These are phyloP conservation scores for Metschnikowia reukaufii DNA, from an alignment of 805 yeast species.

Conservation along the genomic window DNA sequence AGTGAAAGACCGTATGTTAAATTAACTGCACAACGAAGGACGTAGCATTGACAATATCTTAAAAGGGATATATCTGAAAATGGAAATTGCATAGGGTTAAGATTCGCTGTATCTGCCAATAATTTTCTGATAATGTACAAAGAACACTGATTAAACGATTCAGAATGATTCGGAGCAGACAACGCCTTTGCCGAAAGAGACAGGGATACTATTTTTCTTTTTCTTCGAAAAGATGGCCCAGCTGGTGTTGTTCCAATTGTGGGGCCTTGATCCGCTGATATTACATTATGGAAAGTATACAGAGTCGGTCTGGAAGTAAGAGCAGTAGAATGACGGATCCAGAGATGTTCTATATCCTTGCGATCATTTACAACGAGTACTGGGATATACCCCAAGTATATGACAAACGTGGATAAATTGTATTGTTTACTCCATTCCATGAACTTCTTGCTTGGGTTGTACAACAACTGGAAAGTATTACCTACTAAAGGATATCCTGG, in stretches of 20 bases:
- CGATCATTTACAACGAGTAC: conserved; percentile 69
- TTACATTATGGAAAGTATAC: conserved; percentile 65
- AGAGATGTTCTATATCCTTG: conserved; percentile 51
- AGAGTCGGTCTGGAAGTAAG: conserved; percentile 67
- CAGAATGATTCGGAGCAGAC: conserved; percentile 30
- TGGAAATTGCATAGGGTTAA: conserved; percentile 10
- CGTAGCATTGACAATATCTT: conserved; percentile 48
- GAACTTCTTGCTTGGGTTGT: conserved; percentile 53
- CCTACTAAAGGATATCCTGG: conserved; percentile 56
- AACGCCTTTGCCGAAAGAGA: conserved; percentile 36
- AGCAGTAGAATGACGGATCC: conserved; percentile 48
- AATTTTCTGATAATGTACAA: conserved; percentile 22
- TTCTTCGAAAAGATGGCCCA: conserved; percentile 45
- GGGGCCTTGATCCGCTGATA: conserved; percentile 54
- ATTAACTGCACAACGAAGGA: conserved; percentile 48
- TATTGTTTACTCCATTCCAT: conserved; percentile 44
- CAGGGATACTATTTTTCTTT: conserved; percentile 50
- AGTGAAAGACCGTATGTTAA: conserved; percentile 54
- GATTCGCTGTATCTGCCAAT: conserved; percentile 15
- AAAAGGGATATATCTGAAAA: conserved; percentile 40
- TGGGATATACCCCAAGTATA: conserved; percentile 55
- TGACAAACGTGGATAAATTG: conserved; percentile 53
- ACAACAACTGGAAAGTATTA: conserved; percentile 42
- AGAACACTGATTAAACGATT: conserved; percentile 41
- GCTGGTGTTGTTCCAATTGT: conserved; percentile 69